phyloP scores from a whole-genome alignment of 176 grass and related monocot genomes.

The Melocanna baccifera region DNA sequence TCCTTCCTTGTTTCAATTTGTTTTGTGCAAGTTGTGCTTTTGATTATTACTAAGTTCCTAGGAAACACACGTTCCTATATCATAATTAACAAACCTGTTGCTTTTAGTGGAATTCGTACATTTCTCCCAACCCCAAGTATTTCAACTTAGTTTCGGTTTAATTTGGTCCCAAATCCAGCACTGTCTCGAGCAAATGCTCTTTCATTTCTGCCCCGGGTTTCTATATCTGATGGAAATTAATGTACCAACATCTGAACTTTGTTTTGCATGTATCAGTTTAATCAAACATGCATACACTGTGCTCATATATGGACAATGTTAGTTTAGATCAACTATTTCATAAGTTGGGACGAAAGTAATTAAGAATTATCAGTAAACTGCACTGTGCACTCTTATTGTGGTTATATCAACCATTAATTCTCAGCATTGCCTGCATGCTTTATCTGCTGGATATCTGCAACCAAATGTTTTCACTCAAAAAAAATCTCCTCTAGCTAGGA shows the following conservation, averaged over 20 bases:
- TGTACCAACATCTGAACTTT: not conserved
- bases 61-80: not conserved
- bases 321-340: not conserved
- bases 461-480: not conserved
- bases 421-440: not conserved
- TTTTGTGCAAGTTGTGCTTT: slow-evolving; percentile 12
- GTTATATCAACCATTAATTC: not conserved
- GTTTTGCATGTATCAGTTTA: not conserved
- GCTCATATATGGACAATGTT: not conserved
- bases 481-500: not conserved
- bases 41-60: not conserved
- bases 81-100: not conserved
- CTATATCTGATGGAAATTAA: not conserved
- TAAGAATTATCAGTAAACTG: not conserved
- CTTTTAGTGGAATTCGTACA: not conserved
- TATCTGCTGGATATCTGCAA: not conserved
- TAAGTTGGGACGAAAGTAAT: not conserved
- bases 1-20: not conserved
- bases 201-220: not conserved
- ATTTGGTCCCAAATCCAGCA: slow-evolving; percentile 13
- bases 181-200: not conserved
- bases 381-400: not conserved
- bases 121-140: not conserved
- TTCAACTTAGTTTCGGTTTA: not conserved
- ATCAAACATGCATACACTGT: not conserved